Evolutionary conservation across 2,329 filamentous ascomycete genomes (phyloP).

Genomic region (Helicocarpus griseus): DNA sequence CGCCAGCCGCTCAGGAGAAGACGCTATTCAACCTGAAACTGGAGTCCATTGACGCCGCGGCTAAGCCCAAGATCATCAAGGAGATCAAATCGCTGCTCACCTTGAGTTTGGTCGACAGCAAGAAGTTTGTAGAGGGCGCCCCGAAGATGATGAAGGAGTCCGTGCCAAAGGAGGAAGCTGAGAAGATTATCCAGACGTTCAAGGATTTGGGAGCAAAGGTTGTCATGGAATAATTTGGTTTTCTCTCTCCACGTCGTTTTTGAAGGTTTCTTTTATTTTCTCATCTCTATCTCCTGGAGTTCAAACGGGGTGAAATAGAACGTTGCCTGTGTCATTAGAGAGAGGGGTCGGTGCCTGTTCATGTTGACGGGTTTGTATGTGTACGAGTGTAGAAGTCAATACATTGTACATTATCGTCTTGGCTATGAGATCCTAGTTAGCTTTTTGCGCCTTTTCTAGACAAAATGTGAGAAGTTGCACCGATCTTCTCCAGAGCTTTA

Average conservation of each 20-base stretch:
- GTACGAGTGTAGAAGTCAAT: neutral
- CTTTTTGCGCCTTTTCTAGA: neutral
- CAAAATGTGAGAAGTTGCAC: neutral
- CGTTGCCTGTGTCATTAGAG: neutral
- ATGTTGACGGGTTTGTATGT: neutral
- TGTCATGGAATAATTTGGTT: conserved; percentile 65
- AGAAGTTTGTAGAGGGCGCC: conserved; percentile 99
- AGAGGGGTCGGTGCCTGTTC: neutral
- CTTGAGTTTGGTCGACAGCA: conserved; percentile 93
- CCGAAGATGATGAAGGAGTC: conserved; percentile 99
- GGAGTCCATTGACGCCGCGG: conserved; percentile 70
- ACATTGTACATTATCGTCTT: conserved; percentile 2
- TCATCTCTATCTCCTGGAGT: conserved; percentile 4
- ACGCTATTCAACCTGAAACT: conserved; percentile 97
- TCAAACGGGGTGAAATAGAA: conserved; percentile 2
- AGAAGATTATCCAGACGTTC: conserved; percentile 94
- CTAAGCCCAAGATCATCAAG: conserved; percentile 99
- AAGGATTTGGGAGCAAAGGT: conserved; percentile 88
- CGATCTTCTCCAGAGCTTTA: neutral
- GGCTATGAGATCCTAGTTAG: neutral
- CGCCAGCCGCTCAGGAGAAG: conserved; percentile 81
- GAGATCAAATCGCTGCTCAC: conserved; percentile 96
- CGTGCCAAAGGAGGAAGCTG: conserved; percentile 95
- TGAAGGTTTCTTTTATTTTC: neutral
- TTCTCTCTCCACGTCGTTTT: neutral